phyloP scores from a whole-genome alignment of 371 early-diverging fungal species.

The Paraphysoderma sedebokerense region DNA sequence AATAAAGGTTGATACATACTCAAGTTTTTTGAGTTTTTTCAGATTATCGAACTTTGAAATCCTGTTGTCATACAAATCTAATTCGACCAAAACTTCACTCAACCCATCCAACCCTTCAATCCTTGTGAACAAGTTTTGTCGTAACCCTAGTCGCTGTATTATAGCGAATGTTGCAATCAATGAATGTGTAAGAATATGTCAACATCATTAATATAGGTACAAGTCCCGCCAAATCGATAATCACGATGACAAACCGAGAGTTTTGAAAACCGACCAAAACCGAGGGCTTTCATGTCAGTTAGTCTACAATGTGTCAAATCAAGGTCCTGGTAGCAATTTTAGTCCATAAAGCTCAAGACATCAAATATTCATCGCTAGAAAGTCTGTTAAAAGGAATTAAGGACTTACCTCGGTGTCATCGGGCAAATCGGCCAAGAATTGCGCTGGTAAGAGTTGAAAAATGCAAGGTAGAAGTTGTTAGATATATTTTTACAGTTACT shows the following conservation, averaged over 20 bases:
- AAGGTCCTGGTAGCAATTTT: slow-evolving; percentile 33
- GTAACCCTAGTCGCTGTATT: slow-evolving; percentile 47
- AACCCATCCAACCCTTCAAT: slow-evolving; percentile 46
- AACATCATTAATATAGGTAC: slow-evolving; percentile 3
- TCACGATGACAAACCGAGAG: slow-evolving; percentile 28
- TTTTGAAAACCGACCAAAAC: slow-evolving; percentile 45
- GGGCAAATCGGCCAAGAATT: slow-evolving; percentile 26
- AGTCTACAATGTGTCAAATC: slow-evolving; percentile 67
- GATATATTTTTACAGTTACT: no score
- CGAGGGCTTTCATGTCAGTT: slow-evolving; percentile 31
- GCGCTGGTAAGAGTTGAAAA: no score
- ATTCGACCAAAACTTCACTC: slow-evolving; percentile 30
- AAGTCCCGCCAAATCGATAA: not conserved
- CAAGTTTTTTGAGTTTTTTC: slow-evolving; percentile 32
- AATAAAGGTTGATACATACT: slow-evolving; percentile 22
- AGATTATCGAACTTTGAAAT: slow-evolving; percentile 56
- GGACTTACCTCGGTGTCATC: slow-evolving; percentile 22
- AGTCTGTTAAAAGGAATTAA: slow-evolving; percentile 5
- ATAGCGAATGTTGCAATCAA: not conserved
- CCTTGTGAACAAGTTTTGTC: slow-evolving; percentile 74
- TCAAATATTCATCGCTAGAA: slow-evolving; percentile 16
- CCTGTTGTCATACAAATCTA: slow-evolving; percentile 93
- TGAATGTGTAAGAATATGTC: slow-evolving; percentile 1
- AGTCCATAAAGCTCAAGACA: not conserved
- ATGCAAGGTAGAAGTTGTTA: no score